phyloP scores from a whole-genome alignment of 768 basidiomycete genomes.

The Tylopilus intermedius region DNA sequence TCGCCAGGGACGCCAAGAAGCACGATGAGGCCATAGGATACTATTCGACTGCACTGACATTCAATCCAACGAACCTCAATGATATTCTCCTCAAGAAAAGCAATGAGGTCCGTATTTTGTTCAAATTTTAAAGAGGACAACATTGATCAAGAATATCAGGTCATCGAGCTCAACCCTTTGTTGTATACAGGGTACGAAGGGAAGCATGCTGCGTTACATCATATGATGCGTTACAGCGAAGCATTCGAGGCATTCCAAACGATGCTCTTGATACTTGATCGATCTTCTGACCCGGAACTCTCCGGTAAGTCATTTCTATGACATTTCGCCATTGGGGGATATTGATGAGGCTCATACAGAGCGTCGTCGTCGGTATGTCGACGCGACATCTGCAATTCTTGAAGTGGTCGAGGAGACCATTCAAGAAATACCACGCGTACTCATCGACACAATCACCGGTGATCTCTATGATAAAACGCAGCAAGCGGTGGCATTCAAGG shows the following conservation, averaged over 20 bases:
- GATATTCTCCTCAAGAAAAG: background rate
- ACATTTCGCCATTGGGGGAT: too few relatives aligned
- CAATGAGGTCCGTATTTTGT: too few relatives aligned
- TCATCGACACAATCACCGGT: background rate
- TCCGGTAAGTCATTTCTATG: too few relatives aligned
- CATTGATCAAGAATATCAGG: background rate
- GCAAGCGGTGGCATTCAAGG: background rate
- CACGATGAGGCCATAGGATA: background rate
- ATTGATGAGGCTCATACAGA: too few relatives aligned
- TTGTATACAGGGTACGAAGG: background rate
- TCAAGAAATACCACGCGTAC: background rate
- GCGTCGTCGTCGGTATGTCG: background rate
- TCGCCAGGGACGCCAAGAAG: background rate
- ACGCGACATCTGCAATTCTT: background rate
- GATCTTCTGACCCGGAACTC: too few relatives aligned
- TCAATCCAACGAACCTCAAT: background rate
- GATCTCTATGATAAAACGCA: background rate
- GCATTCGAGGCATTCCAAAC: background rate
- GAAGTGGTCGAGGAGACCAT: background rate
- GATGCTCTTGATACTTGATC: background rate
- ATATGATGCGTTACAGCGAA: background rate
- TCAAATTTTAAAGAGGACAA: too few relatives aligned
- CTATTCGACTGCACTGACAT: background rate
- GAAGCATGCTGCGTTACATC: background rate
- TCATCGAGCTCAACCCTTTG: background rate